Base-by-base conservation (phyloP, 108 stramenopile species). In the Skeletonema menzelii region DNA sequence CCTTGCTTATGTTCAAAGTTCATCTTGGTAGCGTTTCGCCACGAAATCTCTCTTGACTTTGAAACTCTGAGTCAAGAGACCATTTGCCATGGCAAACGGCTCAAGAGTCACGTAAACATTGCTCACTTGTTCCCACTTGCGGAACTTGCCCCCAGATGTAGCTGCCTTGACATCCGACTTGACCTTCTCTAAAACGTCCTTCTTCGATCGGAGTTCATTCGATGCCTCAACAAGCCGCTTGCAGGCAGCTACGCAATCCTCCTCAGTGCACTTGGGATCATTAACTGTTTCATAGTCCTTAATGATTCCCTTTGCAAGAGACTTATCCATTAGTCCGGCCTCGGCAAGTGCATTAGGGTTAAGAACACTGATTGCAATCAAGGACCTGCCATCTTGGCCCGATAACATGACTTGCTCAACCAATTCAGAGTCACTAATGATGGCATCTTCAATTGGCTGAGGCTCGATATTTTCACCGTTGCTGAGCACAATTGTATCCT, bases 41-140 rank as follows among this genome's bases (percentile, higher is more conserved):
- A 98, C 97, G 44, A 86, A 77, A 66, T 91, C 86, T 71, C 97
- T 82, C 75, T 97, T 98, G 8, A 97, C 89, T 69, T 98, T 98
- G 85, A 95, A 96, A 47, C 92, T 95, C 63, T 96, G 96, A 13
- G 96, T 98, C 67, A 98, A 79, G 26, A 92, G 89, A 11, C 97
- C 97, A 73, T 97, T 98, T 5, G 77, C 85, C 87, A 97, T 96
- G 67, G 96, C 93, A 79, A 98, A 98, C 1, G 97, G 97, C 75
- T 98, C 97, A 35, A 97, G 66, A 17, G 91, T 92, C 26, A 96
- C 42, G 55, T 93, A 87, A 10, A 92, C 83, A 53, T 81, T 76
- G 44, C 70, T 76, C 27, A 94, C 91, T 80, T 88, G 85, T 68
- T 97, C 97, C 84, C 87, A 97, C 27, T 82, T 59, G 4, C 93